These are phyloP conservation scores for Phytophthora citrophthora DNA, from an alignment of 352 stramenopile genomes.

Conservation along the genomic window DNA sequence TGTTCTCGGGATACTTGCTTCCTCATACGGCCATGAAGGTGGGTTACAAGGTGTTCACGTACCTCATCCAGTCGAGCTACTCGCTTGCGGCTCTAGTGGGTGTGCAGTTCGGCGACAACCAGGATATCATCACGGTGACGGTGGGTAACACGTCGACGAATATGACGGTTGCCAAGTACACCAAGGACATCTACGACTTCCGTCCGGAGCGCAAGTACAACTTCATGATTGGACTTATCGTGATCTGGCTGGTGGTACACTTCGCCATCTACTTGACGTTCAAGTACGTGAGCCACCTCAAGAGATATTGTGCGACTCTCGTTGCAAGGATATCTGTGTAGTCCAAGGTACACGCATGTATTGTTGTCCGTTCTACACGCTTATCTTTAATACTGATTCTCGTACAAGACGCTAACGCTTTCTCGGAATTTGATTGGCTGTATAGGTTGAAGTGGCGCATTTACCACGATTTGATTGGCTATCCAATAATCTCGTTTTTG, in stretches of 20 bases:
- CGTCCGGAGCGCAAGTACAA: slow-evolving; percentile 48
- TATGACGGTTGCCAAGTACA: slow-evolving; percentile 37
- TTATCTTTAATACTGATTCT: too few relatives aligned
- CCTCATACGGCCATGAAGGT: slow-evolving; percentile 48
- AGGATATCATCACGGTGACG: slow-evolving; percentile 24
- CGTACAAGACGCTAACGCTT: too few relatives aligned
- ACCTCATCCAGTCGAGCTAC: slow-evolving; percentile 67
- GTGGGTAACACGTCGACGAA: slow-evolving; percentile 8
- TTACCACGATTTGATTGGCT: too few relatives aligned
- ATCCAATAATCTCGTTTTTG: too few relatives aligned
- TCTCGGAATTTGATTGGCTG: too few relatives aligned
- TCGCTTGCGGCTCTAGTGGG: slow-evolving; percentile 45
- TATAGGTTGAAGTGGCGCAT: too few relatives aligned
- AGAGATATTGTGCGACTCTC: too few relatives aligned
- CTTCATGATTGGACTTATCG: slow-evolving; percentile 53
- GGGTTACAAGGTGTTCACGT: slow-evolving; percentile 68
- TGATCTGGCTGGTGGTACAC: slow-evolving; percentile 61
- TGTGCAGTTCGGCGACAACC: slow-evolving; percentile 40
- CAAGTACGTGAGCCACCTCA: slow-evolving; percentile 65
- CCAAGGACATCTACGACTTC: slow-evolving; percentile 59
- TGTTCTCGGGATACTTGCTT: slow-evolving; percentile 62
- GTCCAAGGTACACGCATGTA: too few relatives aligned
- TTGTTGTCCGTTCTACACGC: too few relatives aligned
- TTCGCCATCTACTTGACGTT: slow-evolving; percentile 64
- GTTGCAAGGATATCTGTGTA: too few relatives aligned